A percentile compares a stretch with the other conserved stretches of the same genome.
phyloP scores from a whole-genome alignment of 139 green algal species.

The Helicosporidium sp. region DNA sequence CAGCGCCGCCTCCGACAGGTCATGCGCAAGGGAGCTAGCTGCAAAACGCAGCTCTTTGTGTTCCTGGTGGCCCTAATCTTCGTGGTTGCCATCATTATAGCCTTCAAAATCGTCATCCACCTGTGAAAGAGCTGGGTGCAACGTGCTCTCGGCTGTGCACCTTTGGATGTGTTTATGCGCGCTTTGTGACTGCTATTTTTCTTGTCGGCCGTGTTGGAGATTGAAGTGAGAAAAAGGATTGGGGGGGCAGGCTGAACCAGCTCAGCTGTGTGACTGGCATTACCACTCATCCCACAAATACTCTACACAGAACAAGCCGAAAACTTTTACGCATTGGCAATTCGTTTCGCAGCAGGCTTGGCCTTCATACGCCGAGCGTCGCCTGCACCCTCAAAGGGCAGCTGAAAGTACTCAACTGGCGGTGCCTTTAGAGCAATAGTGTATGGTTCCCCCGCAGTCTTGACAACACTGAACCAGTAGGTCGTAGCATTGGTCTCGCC shows the following conservation, averaged over 20 bases:
- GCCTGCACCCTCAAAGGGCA: constrained; percentile 4
- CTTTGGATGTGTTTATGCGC: background rate
- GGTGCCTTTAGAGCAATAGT: constrained; percentile 12
- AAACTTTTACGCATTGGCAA: background rate
- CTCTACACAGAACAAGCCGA: too few relatives aligned
- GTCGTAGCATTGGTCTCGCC: constrained; percentile 52
- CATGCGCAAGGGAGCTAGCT: constrained; percentile 22
- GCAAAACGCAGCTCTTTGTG: constrained; percentile 29
- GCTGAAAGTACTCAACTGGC: constrained; percentile 12
- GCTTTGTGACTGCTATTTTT: too few relatives aligned
- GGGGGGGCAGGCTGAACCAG: background rate
- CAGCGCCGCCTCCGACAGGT: constrained; percentile 35
- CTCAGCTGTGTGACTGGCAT: background rate
- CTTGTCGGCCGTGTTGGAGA: too few relatives aligned
- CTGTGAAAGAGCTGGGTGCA: constrained; percentile 4
- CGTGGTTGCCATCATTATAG: constrained; percentile 27
- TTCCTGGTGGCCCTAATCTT: constrained; percentile 45
- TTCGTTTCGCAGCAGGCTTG: background rate
- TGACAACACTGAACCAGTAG: constrained; percentile 38
- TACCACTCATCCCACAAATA: too few relatives aligned
- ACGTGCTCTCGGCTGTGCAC: background rate
- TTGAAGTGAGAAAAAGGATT: too few relatives aligned
- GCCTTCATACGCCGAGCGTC: background rate
- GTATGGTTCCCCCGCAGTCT: constrained; percentile 4
- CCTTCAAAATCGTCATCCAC: constrained; percentile 17